phyloP scores from a whole-genome alignment of 345 rosid genomes.

The Laguncularia racemosa region DNA sequence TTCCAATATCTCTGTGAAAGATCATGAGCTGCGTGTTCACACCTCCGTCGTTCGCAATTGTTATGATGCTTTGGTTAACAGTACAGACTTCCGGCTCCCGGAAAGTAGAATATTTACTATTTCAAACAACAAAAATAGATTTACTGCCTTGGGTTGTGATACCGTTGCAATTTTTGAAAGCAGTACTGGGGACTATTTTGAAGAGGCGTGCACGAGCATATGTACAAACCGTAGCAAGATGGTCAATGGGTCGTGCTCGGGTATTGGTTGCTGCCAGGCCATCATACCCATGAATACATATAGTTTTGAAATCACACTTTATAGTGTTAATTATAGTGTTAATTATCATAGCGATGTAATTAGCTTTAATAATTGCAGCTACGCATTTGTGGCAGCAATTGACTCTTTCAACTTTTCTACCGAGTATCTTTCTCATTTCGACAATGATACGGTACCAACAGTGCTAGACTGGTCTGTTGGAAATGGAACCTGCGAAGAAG shows the following conservation, averaged over 20 bases:
- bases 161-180: not conserved
- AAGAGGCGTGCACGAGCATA: slow-evolving; percentile 27
- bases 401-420: slow-evolving; percentile 10
- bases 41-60: not conserved
- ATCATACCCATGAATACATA: not conserved
- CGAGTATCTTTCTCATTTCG: not conserved
- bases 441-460: not conserved
- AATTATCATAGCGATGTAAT: not conserved
- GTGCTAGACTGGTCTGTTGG: slow-evolving; percentile 22
- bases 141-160: slow-evolving; percentile 9
- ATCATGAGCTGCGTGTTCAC: not conserved
- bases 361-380: slow-evolving; percentile 20
- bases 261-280: slow-evolving; percentile 39
- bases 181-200: slow-evolving; percentile 1
- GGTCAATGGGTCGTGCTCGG: slow-evolving; percentile 20
- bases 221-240: slow-evolving; percentile 11
- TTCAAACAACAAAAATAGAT: slow-evolving; percentile 4
- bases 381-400: slow-evolving; percentile 17
- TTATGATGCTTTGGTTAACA: not conserved
- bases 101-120: slow-evolving; percentile 1
- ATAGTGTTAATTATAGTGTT: slow-evolving; percentile 6
- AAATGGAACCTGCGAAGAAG: slow-evolving; percentile 11
- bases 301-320: not conserved
- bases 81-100: not conserved
- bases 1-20: slow-evolving; percentile 19